Conservation (phyloP, 129 eudicot species). For the Dittrichia graveolens region DNA sequence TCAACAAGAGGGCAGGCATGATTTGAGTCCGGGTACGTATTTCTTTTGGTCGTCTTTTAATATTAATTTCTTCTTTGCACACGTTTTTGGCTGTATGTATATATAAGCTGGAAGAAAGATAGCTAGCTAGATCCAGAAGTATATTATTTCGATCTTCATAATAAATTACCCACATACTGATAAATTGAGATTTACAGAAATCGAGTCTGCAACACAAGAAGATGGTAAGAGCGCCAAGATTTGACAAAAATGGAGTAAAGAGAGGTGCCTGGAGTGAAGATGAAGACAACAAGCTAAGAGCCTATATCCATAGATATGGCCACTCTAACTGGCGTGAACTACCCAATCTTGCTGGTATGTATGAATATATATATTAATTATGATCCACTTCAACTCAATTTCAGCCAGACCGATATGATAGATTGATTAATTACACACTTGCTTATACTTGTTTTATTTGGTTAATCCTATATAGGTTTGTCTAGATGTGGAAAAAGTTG, state of each 20-base stretch:
- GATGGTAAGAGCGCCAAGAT: constrained; percentile 41
- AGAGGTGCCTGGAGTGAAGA: constrained; percentile 47
- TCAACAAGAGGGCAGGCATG: too few relatives aligned
- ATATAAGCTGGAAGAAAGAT: background rate
- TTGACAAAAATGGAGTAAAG: constrained; percentile 36
- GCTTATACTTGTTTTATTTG: background rate
- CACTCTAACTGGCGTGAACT: constrained; percentile 40
- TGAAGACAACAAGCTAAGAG: constrained; percentile 37
- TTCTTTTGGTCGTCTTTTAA: constrained; percentile 22
- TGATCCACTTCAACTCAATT: background rate
- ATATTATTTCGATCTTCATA: background rate
- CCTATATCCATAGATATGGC: constrained; percentile 25
- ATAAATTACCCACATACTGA: background rate
- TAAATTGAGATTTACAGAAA: background rate
- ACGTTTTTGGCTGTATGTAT: constrained; percentile 1
- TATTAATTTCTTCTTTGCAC: background rate
- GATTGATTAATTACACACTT: background rate
- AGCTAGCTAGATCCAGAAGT: constrained; percentile 9
- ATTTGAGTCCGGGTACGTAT: too few relatives aligned
- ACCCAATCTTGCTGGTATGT: constrained; percentile 43
- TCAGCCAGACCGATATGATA: background rate
- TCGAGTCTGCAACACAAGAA: background rate
- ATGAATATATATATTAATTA: too few relatives aligned
- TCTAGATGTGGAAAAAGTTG: constrained; percentile 56
- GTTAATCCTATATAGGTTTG: constrained; percentile 25